phyloP scores from a whole-genome alignment of 257 asterid genomes.

The Lantana camara region DNA sequence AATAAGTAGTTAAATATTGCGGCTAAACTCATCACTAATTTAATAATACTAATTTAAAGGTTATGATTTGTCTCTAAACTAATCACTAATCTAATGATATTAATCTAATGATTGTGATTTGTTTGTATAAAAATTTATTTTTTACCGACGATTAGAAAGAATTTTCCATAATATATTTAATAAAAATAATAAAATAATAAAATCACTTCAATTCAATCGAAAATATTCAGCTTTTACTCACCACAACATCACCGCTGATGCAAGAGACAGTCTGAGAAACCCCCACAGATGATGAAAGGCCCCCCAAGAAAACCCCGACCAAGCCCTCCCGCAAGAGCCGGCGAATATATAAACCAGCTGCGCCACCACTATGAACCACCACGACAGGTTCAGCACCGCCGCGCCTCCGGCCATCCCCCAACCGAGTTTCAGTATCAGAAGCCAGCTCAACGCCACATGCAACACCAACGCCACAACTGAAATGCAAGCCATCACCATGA shows the following conservation, averaged over 20 bases:
- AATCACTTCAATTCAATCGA: background rate
- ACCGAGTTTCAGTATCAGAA: slow-evolving; percentile 48
- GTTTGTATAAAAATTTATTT: too few species aligned
- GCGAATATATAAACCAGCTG: slow-evolving; percentile 45
- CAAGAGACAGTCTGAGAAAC: slow-evolving; percentile 48
- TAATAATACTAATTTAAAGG: too few species aligned
- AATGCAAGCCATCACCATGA: slow-evolving; percentile 60
- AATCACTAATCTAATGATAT: too few species aligned
- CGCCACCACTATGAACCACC: slow-evolving; percentile 64
- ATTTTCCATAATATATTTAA: too few species aligned
- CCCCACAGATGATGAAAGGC: slow-evolving; percentile 53
- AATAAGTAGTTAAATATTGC: too few species aligned
- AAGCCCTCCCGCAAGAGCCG: slow-evolving; percentile 52
- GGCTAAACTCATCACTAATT: too few species aligned
- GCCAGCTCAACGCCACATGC: slow-evolving; percentile 53
- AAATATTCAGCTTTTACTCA: slow-evolving; percentile 15
- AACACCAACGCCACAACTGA: slow-evolving; percentile 41
- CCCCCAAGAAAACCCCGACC: slow-evolving; percentile 56
- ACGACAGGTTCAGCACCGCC: slow-evolving; percentile 48
- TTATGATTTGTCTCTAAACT: too few species aligned
- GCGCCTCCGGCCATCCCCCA: slow-evolving; percentile 63
- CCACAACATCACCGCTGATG: slow-evolving; percentile 70
- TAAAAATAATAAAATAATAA: too few species aligned
- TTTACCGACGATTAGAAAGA: too few species aligned
- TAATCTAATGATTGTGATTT: too few species aligned